Conservation (phyloP, 305 asterid genomes). For the Ajuga reptans region DNA sequence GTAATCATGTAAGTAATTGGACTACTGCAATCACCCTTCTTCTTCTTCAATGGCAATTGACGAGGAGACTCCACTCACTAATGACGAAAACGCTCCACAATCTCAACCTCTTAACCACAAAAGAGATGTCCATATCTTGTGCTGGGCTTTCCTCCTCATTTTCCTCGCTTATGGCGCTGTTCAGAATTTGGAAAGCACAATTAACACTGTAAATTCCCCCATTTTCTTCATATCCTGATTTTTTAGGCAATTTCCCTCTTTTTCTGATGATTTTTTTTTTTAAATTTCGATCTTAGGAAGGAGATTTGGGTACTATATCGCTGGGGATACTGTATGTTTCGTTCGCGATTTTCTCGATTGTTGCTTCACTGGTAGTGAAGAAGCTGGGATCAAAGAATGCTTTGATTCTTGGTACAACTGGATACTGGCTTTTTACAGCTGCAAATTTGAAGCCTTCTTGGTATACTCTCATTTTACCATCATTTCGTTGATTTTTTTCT, state of each 20-base stretch:
- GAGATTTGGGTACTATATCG: constrained; percentile 76
- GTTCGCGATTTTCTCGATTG: constrained; percentile 57
- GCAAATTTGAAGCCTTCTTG: constrained; percentile 86
- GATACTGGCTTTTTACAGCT: constrained; percentile 78
- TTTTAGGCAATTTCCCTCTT: background rate
- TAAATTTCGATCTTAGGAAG: constrained; percentile 43
- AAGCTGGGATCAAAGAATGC: constrained; percentile 77
- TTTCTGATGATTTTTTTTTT: background rate
- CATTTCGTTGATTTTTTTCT: constrained; percentile 20
- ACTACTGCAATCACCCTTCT: background rate
- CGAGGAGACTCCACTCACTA: constrained; percentile 56
- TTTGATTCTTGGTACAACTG: constrained; percentile 73
- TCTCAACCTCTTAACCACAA: constrained; percentile 43
- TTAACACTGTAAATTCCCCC: constrained; percentile 50
- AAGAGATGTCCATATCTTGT: constrained; percentile 60
- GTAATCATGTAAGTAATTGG: constrained; percentile 10
- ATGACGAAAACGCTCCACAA: constrained; percentile 21
- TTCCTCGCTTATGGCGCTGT: constrained; percentile 91
- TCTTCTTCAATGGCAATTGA: constrained; percentile 51
- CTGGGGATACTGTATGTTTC: constrained; percentile 81
- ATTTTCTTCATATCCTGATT: background rate
- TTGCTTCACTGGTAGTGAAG: constrained; percentile 75
- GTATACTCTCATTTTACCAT: constrained; percentile 30
- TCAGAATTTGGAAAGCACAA: constrained; percentile 89
- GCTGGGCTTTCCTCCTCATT: constrained; percentile 74